These are phyloP conservation scores for Claviceps purpurea DNA, from an alignment of 2,329 filamentous ascomycete genomes.

Conservation along the genomic window DNA sequence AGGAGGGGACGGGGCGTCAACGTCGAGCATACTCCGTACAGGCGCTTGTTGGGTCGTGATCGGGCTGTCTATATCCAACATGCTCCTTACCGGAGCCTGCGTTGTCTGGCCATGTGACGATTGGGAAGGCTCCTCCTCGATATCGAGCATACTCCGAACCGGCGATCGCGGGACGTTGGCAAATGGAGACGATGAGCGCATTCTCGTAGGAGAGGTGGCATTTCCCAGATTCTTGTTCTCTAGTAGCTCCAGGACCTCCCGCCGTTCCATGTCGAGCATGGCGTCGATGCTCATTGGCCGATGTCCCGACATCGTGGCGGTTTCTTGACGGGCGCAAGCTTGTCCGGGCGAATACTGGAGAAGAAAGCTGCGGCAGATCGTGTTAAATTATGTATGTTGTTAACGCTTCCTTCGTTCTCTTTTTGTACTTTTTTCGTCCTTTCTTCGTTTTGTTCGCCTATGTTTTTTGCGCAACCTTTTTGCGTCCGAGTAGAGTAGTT, in stretches of 20 bases:
- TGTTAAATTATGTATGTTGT: too few relatives aligned
- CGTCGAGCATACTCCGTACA: conserved; percentile 40
- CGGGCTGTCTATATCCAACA: conserved; percentile 45
- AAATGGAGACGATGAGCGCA: conserved; percentile 40
- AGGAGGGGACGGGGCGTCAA: conserved; percentile 25
- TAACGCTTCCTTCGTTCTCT: too few relatives aligned
- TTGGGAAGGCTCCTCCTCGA: conserved; percentile 26
- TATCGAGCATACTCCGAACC: conserved; percentile 54
- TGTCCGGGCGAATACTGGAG: neutral
- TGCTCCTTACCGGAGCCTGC: conserved; percentile 47
- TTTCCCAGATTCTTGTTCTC: conserved; percentile 32
- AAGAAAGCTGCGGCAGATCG: neutral
- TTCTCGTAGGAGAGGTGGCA: conserved; percentile 20
- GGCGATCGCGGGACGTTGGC: conserved; percentile 47
- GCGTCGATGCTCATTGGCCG: conserved; percentile 62
- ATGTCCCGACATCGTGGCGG: conserved; percentile 19
- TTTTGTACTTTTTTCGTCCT: too few relatives aligned
- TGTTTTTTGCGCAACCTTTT: too few relatives aligned
- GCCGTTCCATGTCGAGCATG: conserved; percentile 63
- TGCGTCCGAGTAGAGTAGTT: too few relatives aligned
- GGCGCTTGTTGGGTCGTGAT: conserved; percentile 24
- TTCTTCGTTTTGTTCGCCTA: too few relatives aligned
- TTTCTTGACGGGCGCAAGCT: too few relatives aligned
- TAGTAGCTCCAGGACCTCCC: conserved; percentile 57
- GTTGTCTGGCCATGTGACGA: conserved; percentile 18